Conservation (phyloP, 345 rosid species). For the Salix udensis region DNA sequence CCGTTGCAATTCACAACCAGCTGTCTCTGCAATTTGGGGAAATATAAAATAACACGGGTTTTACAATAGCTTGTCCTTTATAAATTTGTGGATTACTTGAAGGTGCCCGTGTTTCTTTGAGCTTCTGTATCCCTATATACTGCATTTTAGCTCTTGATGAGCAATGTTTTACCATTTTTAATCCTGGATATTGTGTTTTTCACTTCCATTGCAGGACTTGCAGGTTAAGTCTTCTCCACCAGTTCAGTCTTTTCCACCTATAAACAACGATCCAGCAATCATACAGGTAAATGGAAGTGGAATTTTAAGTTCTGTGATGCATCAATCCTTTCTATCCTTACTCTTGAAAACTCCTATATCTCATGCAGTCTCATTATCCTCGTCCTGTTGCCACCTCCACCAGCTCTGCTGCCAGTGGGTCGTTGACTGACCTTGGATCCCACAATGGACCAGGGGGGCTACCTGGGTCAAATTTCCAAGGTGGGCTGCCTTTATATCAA, state of each 20-base stretch:
- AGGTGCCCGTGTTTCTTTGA: neutral
- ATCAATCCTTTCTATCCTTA: neutral
- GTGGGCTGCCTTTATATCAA: conserved; percentile 70
- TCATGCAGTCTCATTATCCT: conserved; percentile 84
- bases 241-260: conserved; percentile 56
- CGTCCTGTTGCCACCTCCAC: conserved; percentile 50
- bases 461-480: conserved; percentile 66
- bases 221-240: conserved; percentile 94
- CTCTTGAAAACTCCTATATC: conserved; percentile 7
- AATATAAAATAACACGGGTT: neutral
- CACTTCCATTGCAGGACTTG: conserved; percentile 58
- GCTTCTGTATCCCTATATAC: neutral
- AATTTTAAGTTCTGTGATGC: neutral
- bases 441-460: conserved; percentile 57
- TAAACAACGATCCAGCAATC: conserved; percentile 88
- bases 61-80: neutral
- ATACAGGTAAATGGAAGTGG: conserved; percentile 59
- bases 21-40: neutral
- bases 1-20: neutral
- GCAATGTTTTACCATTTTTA: neutral
- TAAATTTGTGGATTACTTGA: neutral
- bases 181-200: neutral
- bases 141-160: neutral
- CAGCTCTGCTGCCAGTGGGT: conserved; percentile 46
- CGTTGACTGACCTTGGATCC: conserved; percentile 51